Percentiles rank a stretch among this genome's conserved stretches.
These are phyloP conservation scores for Juncus effusus DNA, from an alignment of 176 grass and related monocot genomes.

Conservation along the genomic window DNA sequence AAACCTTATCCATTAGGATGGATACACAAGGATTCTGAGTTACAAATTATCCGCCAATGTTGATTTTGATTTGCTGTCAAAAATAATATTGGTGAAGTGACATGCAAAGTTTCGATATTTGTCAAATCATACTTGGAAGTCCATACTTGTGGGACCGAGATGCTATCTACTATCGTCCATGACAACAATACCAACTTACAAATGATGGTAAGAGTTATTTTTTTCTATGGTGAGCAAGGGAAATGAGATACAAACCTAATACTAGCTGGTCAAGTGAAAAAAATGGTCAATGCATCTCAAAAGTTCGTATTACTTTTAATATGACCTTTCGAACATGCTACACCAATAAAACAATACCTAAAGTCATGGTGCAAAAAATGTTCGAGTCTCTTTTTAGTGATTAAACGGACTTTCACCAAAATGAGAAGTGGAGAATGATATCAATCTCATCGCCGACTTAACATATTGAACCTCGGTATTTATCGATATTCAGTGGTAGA, in stretches of 20 bases:
- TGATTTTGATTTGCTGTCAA: slow-evolving; percentile 5
- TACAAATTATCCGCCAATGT: background rate
- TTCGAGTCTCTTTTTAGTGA: slow-evolving; percentile 10
- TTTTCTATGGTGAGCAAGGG: slow-evolving; percentile 15
- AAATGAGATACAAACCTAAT: background rate
- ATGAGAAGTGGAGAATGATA: slow-evolving; percentile 6
- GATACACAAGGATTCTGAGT: slow-evolving; percentile 16
- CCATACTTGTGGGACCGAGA: slow-evolving; percentile 13
- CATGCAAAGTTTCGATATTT: slow-evolving; percentile 13
- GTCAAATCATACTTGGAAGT: slow-evolving; percentile 1
- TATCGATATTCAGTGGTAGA: slow-evolving; percentile 18
- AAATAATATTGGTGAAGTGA: slow-evolving; percentile 17
- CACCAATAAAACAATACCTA: background rate
- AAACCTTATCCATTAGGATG: slow-evolving; percentile 12
- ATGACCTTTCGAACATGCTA: background rate
- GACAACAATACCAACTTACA: slow-evolving; percentile 2
- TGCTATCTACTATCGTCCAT: background rate
- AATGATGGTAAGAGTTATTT: slow-evolving; percentile 15
- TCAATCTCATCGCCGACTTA: slow-evolving; percentile 13
- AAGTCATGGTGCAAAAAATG: slow-evolving; percentile 3
- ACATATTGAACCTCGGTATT: slow-evolving; percentile 11
- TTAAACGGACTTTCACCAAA: slow-evolving; percentile 11
- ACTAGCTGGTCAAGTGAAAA: slow-evolving; percentile 12
- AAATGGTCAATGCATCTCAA: slow-evolving; percentile 9
- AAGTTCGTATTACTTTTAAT: slow-evolving; percentile 22